Evolutionary conservation across 2,329 filamentous ascomycete species (phyloP).

Genomic region (Aphanocladium album): DNA sequence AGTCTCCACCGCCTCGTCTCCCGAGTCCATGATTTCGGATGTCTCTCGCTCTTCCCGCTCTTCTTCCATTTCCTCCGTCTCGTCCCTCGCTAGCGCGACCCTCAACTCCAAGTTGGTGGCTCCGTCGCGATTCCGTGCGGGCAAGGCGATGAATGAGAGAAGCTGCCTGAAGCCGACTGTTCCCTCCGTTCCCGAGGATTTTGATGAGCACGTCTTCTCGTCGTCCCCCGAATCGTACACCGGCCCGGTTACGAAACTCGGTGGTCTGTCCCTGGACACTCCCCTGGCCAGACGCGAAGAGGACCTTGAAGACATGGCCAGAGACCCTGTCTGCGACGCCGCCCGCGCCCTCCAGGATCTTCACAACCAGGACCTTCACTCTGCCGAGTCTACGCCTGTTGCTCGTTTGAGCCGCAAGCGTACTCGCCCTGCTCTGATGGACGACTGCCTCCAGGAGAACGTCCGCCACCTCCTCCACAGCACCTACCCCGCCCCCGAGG

Average conservation of each 20-base stretch:
- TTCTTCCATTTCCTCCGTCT: constrained; percentile 60
- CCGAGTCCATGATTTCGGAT: constrained; percentile 64
- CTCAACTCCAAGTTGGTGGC: constrained; percentile 47
- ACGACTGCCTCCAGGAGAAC: constrained; percentile 59
- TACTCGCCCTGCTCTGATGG: constrained; percentile 53
- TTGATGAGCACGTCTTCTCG: constrained; percentile 45
- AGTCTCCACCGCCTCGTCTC: constrained; percentile 58
- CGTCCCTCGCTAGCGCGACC: constrained; percentile 56
- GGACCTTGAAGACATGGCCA: constrained; percentile 39
- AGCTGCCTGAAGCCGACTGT: constrained; percentile 47
- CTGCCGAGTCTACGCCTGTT: constrained; percentile 31
- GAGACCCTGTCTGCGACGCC: constrained; percentile 46
- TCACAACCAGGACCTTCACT: constrained; percentile 45
- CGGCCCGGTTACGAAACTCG: constrained; percentile 47
- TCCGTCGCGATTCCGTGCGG: constrained; percentile 59
- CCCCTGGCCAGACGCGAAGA: constrained; percentile 41
- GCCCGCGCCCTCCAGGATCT: constrained; percentile 56
- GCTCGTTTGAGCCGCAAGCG: constrained; percentile 47
- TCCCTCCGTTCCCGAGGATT: constrained; percentile 54
- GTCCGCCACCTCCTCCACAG: constrained; percentile 57
- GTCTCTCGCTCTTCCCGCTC: constrained; percentile 57
- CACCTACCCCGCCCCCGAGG: constrained; percentile 25
- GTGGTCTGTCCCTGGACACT: constrained; percentile 45
- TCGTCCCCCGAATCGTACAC: constrained; percentile 55
- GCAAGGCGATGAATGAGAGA: constrained; percentile 55